A percentile compares a stretch with the other conserved stretches of the same genome.
phyloP scores from a whole-genome alignment of 805 yeast species.

The Kodamaea jinghongensis region DNA sequence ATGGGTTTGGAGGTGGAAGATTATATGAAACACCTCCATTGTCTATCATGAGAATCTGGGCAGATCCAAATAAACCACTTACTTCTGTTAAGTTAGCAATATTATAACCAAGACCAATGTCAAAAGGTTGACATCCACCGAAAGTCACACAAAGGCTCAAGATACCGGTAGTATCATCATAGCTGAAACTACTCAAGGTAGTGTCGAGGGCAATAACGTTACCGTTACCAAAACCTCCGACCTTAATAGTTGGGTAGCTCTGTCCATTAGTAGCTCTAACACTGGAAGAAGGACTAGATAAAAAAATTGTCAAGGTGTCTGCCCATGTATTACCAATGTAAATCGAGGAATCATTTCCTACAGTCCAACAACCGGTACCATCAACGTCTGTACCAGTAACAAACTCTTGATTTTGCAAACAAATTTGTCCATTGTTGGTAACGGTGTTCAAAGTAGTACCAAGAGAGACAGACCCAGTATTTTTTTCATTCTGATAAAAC shows the following conservation, averaged over 20 bases:
- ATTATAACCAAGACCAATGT: constrained; percentile 13
- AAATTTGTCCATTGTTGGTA: constrained; percentile 16
- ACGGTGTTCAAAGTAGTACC: not conserved
- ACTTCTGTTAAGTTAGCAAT: constrained; percentile 5
- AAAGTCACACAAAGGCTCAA: constrained; percentile 14
- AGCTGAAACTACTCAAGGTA: not conserved
- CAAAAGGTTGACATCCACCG: constrained; percentile 7
- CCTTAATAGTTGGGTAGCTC: constrained; percentile 20
- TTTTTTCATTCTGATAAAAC: constrained; percentile 16
- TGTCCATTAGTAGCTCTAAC: constrained; percentile 12
- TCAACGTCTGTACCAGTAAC: constrained; percentile 18
- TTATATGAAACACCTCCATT: constrained; percentile 12
- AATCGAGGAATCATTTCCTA: constrained; percentile 11
- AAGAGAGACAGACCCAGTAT: constrained; percentile 9
- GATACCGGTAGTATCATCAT: constrained; percentile 15
- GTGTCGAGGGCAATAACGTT: constrained; percentile 19
- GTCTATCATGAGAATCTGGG: constrained; percentile 3
- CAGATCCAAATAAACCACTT: constrained; percentile 7
- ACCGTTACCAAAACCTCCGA: constrained; percentile 28
- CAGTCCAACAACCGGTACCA: constrained; percentile 29
- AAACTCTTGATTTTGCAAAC: constrained; percentile 21
- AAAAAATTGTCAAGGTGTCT: constrained; percentile 13
- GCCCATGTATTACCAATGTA: constrained; percentile 11
- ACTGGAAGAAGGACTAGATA: constrained; percentile 4
- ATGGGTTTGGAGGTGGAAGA: constrained; percentile 5